These are phyloP conservation scores for Ochetophila trinervis DNA, from an alignment of 306 rosid genomes.

Conservation along the genomic window DNA sequence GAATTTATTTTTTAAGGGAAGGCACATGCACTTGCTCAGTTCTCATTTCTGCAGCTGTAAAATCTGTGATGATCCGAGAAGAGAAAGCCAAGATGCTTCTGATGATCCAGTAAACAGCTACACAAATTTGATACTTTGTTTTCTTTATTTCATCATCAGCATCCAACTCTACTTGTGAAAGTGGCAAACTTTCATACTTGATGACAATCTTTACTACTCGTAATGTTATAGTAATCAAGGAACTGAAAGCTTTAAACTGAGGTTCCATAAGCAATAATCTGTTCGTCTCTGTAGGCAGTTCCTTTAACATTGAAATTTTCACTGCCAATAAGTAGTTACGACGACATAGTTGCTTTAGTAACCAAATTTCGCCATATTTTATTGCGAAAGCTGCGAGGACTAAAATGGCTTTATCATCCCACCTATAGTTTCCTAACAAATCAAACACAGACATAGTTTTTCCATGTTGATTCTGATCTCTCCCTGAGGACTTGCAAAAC, in stretches of 20 bases:
- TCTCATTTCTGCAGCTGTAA: slow-evolving; percentile 26
- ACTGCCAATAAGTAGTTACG: slow-evolving; percentile 38
- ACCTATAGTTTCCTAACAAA: slow-evolving; percentile 43
- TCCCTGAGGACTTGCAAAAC: slow-evolving; percentile 35
- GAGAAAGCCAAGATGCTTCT: slow-evolving; percentile 52
- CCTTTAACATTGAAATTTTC: slow-evolving; percentile 43
- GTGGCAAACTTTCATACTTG: slow-evolving; percentile 45
- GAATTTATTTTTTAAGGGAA: slow-evolving; percentile 33
- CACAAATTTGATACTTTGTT: slow-evolving; percentile 31
- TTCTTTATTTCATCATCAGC: slow-evolving; percentile 8
- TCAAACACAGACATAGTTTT: slow-evolving; percentile 51
- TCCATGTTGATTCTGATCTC: slow-evolving; percentile 34
- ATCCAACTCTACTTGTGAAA: slow-evolving; percentile 31
- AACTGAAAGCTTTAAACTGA: slow-evolving; percentile 40
- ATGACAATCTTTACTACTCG: slow-evolving; percentile 55
- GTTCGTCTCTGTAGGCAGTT: slow-evolving; percentile 28
- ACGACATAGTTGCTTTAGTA: slow-evolving; percentile 36
- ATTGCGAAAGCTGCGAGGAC: slow-evolving; percentile 55
- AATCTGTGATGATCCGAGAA: slow-evolving; percentile 41
- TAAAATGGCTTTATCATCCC: slow-evolving; percentile 60
- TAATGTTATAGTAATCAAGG: slow-evolving; percentile 47
- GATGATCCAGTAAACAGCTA: slow-evolving; percentile 57
- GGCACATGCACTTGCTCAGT: slow-evolving; percentile 70
- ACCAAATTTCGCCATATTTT: slow-evolving; percentile 56
- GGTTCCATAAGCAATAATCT: slow-evolving; percentile 22